Conservation (phyloP, 371 early-diverging fungal genomes). For the Actinomucor elegans region DNA sequence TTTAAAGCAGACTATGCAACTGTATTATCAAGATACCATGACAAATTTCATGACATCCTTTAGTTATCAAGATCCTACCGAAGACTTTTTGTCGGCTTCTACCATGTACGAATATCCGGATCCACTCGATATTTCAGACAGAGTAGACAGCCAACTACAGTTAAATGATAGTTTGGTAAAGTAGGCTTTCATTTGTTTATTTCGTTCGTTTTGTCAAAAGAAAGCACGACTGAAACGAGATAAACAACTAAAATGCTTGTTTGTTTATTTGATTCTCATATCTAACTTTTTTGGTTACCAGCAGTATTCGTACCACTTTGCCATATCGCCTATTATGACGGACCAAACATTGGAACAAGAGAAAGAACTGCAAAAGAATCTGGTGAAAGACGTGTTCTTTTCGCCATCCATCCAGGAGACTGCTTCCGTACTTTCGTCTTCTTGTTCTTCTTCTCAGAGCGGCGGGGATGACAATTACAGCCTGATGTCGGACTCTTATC, state of each 20-base stretch:
- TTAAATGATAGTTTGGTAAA: background rate
- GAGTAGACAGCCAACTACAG: background rate
- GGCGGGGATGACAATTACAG: background rate
- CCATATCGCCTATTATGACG: background rate
- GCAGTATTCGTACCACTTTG: conserved; percentile 3
- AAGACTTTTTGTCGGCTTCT: background rate
- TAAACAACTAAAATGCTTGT: too few relatives aligned
- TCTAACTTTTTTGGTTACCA: background rate
- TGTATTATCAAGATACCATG: background rate
- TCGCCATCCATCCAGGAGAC: conserved; percentile 17
- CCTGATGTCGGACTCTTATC: background rate
- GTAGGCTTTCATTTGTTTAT: background rate
- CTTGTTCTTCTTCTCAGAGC: background rate
- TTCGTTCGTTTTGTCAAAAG: too few relatives aligned
- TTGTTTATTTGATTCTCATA: background rate
- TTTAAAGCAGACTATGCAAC: background rate
- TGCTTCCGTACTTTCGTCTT: background rate
- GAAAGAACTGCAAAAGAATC: conserved; percentile 9
- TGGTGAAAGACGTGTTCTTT: conserved; percentile 32
- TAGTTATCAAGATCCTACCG: background rate
- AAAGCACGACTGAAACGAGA: too few relatives aligned
- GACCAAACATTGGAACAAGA: conserved; percentile 1
- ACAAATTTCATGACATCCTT: conserved; percentile 1
- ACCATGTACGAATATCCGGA: background rate
- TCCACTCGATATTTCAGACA: background rate